Percentiles rank a stretch among this genome's conserved stretches.
Conservation (phyloP, 768 basidiomycete genomes). For the Boletus sp. region DNA sequence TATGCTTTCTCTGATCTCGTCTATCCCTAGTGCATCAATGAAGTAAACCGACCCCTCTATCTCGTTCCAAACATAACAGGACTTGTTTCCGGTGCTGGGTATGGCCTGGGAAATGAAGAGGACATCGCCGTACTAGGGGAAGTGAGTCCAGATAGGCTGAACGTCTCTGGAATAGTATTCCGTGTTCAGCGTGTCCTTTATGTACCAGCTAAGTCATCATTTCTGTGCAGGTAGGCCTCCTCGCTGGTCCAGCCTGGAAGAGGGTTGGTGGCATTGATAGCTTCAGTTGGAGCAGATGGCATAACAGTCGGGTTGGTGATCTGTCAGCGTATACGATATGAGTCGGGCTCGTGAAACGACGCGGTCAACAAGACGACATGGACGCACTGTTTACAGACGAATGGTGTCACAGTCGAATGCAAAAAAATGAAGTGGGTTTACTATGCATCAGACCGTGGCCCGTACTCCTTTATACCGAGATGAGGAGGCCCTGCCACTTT, state of each 20-base stretch:
- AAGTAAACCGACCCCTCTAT: neutral
- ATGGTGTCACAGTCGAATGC: neutral
- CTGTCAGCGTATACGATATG: neutral
- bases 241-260: conserved; percentile 2
- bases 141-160: neutral
- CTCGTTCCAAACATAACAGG: conserved; percentile 5
- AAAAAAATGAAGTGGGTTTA: neutral
- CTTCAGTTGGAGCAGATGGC: neutral
- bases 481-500: neutral
- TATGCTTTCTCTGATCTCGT: neutral
- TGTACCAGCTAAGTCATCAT: conserved; percentile 1
- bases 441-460: neutral
- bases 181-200: neutral
- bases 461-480: neutral
- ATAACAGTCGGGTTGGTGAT: neutral
- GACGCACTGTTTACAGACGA: neutral
- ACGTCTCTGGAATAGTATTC: neutral
- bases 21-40: neutral
- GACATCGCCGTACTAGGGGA: neutral
- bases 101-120: conserved; percentile 3
- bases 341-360: neutral
- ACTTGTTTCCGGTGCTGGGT: neutral
- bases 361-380: neutral
- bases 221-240: neutral
- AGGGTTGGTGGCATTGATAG: neutral